Conservation (phyloP, 768 basidiomycete species). For the Russula sp. region DNA sequence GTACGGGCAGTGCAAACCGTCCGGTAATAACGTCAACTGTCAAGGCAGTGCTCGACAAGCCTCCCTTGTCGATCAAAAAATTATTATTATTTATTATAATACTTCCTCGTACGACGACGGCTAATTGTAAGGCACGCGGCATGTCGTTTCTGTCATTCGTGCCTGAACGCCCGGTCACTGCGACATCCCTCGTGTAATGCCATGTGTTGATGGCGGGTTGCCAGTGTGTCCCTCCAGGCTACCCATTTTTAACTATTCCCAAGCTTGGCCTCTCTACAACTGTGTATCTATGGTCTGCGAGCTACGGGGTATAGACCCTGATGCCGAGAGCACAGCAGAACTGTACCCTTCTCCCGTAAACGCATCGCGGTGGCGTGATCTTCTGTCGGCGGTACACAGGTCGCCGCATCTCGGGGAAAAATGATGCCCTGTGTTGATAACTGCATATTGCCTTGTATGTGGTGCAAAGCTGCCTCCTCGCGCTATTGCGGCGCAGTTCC, state of each 20-base stretch:
- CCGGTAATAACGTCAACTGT: not conserved
- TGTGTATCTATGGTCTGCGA: not conserved
- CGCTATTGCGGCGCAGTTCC: not conserved
- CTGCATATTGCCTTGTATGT: not conserved
- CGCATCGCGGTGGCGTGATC: not conserved
- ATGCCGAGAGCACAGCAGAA: too few relatives aligned
- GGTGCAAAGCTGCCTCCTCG: not conserved
- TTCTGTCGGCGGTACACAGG: not conserved
- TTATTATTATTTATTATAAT: not conserved
- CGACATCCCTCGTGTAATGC: not conserved
- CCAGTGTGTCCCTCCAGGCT: too few relatives aligned
- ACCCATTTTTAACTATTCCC: too few relatives aligned
- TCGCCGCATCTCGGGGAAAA: not conserved
- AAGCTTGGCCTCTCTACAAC: not conserved
- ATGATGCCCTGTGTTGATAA: not conserved
- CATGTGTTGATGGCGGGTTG: not conserved
- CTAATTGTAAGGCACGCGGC: not conserved
- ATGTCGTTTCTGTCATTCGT: too few relatives aligned
- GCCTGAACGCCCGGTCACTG: not conserved
- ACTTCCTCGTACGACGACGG: too few relatives aligned
- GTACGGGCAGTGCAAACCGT: conserved; percentile 10
- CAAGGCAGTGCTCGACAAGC: conserved; percentile 12
- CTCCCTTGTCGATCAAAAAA: conserved; percentile 8
- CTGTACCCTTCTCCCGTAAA: too few relatives aligned
- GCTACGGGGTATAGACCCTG: too few relatives aligned